A percentile compares a stretch with the other conserved stretches of the same genome.
Evolutionary conservation across 2,329 filamentous ascomycete species (phyloP).

Genomic region (Chaetomium sp.): DNA sequence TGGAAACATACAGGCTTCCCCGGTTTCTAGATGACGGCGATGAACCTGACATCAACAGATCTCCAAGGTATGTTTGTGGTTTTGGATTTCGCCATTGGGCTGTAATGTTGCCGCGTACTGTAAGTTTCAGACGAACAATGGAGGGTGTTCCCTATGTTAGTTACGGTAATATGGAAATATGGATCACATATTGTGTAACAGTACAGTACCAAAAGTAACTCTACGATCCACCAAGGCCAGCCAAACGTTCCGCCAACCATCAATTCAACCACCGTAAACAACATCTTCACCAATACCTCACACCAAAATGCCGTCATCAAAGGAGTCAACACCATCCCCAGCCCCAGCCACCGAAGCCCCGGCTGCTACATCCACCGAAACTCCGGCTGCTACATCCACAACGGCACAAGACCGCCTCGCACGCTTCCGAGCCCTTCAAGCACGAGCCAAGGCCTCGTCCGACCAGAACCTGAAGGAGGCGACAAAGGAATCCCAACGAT

Average conservation of each 20-base stretch:
- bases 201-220: no score
- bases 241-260: neutral
- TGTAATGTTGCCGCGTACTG: neutral
- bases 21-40: neutral
- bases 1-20: neutral
- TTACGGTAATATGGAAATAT: no score
- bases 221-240: no score
- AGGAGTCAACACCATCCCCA: conserved; percentile 13
- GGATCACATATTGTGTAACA: no score
- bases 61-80: neutral
- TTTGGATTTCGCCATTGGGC: neutral
- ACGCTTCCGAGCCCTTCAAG: conserved; percentile 84
- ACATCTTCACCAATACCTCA: neutral
- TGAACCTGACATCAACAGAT: neutral
- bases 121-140: no score
- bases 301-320: no score
- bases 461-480: conserved; percentile 81
- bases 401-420: conserved; percentile 70
- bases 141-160: no score
- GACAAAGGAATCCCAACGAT: conserved; percentile 76
- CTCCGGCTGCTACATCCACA: conserved; percentile 40
- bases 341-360: conserved; percentile 15
- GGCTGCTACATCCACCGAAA: neutral
- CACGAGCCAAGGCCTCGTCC: conserved; percentile 72
- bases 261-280: neutral